A percentile compares a stretch with the other conserved stretches of the same genome.
phyloP scores from a whole-genome alignment of 1,284 basidiomycete genomes.

The Cutaneotrichosporon dermatis region DNA sequence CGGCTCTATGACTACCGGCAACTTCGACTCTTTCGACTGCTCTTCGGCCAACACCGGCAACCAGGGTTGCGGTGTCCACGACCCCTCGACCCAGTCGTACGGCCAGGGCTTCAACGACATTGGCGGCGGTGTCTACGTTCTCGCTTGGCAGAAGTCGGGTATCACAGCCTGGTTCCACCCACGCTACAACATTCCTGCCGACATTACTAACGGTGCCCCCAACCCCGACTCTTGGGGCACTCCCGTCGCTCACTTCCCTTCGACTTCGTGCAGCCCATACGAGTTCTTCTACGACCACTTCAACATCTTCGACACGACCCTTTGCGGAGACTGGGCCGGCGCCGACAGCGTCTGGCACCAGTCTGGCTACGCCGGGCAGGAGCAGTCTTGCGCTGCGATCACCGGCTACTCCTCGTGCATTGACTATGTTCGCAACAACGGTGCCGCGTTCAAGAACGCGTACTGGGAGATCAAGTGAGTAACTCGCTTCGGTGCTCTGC shows the following conservation, averaged over 20 bases:
- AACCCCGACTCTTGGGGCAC: conserved; percentile 67
- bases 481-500: conserved; percentile 26
- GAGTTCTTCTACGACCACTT: conserved; percentile 77
- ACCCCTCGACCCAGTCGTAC: conserved; percentile 36
- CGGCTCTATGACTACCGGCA: conserved; percentile 55
- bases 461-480: conserved; percentile 55
- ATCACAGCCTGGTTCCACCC: conserved; percentile 78
- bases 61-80: conserved; percentile 49
- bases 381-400: conserved; percentile 64
- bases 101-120: conserved; percentile 48
- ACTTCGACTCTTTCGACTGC: conserved; percentile 44
- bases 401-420: conserved; percentile 75
- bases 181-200: conserved; percentile 63
- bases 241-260: conserved; percentile 69
- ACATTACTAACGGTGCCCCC: conserved; percentile 64
- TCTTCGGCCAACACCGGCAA: conserved; percentile 43
- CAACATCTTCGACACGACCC: conserved; percentile 27
- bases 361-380: background rate
- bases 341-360: conserved; percentile 52
- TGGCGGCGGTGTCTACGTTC: conserved; percentile 50
- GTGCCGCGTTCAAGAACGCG: conserved; percentile 67
- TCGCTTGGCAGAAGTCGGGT: conserved; percentile 68
- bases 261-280: conserved; percentile 64
- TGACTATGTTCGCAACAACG: conserved; percentile 66
- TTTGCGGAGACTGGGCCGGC: conserved; percentile 78